Percentiles rank a stretch among this genome's conserved stretches.
Evolutionary conservation across 176 grass and related monocot genomes (phyloP).

Genomic region (Pontederia paniculata): DNA sequence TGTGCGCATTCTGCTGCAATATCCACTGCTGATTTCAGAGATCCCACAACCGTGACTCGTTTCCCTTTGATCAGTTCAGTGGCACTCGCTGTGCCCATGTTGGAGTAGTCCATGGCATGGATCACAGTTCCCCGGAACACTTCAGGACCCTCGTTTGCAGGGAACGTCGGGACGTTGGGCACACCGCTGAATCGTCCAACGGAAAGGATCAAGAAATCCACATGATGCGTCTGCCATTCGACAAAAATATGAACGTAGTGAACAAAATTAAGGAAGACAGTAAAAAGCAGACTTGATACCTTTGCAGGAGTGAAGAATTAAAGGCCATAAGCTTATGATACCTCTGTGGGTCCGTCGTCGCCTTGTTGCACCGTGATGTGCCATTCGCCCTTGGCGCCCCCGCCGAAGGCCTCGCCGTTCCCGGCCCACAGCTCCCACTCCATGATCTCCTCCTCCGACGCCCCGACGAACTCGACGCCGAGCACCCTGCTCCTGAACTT

Average conservation of each 20-base stretch:
- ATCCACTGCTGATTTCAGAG: constrained; percentile 45
- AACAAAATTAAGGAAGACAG: not conserved
- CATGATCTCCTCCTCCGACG: constrained; percentile 4
- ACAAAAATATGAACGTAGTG: no score
- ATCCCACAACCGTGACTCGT: constrained; percentile 33
- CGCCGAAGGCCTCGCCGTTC: constrained; percentile 6
- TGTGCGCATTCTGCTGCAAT: constrained; percentile 37
- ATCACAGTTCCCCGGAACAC: constrained; percentile 32
- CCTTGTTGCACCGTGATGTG: not conserved
- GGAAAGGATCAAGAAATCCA: constrained; percentile 44
- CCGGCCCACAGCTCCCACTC: not conserved
- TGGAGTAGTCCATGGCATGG: constrained; percentile 52
- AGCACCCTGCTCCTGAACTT: constrained; percentile 8
- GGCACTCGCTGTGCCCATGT: constrained; percentile 33
- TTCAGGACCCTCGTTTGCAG: constrained; percentile 30
- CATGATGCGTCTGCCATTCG: constrained; percentile 22
- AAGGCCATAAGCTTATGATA: not conserved
- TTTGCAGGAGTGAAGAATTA: no score
- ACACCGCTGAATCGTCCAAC: constrained; percentile 45
- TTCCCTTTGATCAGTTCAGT: constrained; percentile 34
- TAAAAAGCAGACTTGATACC: no score
- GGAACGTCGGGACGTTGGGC: constrained; percentile 41
- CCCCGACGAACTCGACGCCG: not conserved
- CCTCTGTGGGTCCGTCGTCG: not conserved
- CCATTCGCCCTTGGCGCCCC: not conserved